Evolutionary conservation across 768 basidiomycete genomes (phyloP).

Genomic region (Gyrodon lividus): DNA sequence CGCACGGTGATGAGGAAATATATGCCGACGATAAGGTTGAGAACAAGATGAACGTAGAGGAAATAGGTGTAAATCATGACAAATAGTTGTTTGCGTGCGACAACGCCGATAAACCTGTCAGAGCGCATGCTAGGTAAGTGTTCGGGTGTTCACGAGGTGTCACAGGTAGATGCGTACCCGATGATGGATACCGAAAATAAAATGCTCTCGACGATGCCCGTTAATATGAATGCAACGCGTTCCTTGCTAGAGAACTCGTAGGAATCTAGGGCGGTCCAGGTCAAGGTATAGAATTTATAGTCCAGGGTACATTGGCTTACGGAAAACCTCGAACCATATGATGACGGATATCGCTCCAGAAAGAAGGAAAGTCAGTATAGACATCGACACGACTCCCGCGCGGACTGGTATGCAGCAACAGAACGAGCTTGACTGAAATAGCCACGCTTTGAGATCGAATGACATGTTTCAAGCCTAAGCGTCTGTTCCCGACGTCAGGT

Average conservation of each 20-base stretch:
- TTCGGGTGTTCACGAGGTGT: neutral
- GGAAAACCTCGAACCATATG: slow-evolving; percentile 61
- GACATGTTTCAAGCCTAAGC: slow-evolving; percentile 31
- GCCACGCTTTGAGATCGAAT: slow-evolving; percentile 42
- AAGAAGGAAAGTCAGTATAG: slow-evolving; percentile 51
- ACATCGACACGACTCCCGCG: slow-evolving; percentile 56
- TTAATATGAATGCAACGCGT: slow-evolving; percentile 44
- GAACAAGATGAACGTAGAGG: slow-evolving; percentile 54
- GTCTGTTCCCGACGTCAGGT: neutral
- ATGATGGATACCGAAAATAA: slow-evolving; percentile 53
- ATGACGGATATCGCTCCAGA: slow-evolving; percentile 52
- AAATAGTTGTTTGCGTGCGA: slow-evolving; percentile 61
- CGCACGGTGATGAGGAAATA: slow-evolving; percentile 53
- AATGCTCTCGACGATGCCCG: slow-evolving; percentile 52
- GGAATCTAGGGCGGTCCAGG: slow-evolving; percentile 29
- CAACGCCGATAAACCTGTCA: slow-evolving; percentile 57
- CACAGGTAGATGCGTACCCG: slow-evolving; percentile 40
- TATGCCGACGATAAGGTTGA: slow-evolving; percentile 51
- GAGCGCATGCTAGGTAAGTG: slow-evolving; percentile 2
- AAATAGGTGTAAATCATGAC: slow-evolving; percentile 55
- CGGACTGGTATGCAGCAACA: slow-evolving; percentile 67
- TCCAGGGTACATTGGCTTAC: slow-evolving; percentile 37
- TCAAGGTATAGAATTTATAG: neutral
- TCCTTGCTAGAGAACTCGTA: slow-evolving; percentile 31
- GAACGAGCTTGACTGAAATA: slow-evolving; percentile 52